Conservation (phyloP, 164 flowering plant genomes). For the Buxus sempervirens region DNA sequence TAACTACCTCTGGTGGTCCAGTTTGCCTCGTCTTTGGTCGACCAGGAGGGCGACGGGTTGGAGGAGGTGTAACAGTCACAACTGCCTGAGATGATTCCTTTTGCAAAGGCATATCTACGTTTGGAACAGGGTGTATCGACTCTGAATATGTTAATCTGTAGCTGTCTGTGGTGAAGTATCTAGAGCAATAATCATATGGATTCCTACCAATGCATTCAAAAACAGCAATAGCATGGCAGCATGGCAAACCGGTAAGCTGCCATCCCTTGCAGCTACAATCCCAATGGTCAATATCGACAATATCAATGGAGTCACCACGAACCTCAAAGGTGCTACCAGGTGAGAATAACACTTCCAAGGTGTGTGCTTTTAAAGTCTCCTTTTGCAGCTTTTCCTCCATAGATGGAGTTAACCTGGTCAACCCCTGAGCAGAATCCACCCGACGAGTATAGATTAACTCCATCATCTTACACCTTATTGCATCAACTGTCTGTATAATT, state of each 20-base stretch:
- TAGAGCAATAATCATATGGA: slow-evolving; percentile 50
- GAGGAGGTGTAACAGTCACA: slow-evolving; percentile 44
- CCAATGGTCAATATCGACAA: slow-evolving; percentile 48
- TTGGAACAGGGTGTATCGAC: slow-evolving; percentile 43
- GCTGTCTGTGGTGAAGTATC: slow-evolving; percentile 46
- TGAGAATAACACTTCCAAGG: slow-evolving; percentile 39
- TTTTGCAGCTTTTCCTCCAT: slow-evolving; percentile 62
- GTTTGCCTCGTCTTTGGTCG: slow-evolving; percentile 39
- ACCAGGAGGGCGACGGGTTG: slow-evolving; percentile 58
- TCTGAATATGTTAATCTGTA: slow-evolving; percentile 53
- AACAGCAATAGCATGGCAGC: slow-evolving; percentile 61
- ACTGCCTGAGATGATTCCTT: slow-evolving; percentile 33
- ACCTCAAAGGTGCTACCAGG: slow-evolving; percentile 51
- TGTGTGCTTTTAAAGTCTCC: slow-evolving; percentile 35
- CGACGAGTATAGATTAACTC: slow-evolving; percentile 51
- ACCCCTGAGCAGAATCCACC: slow-evolving; percentile 51
- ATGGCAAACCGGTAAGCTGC: slow-evolving; percentile 63
- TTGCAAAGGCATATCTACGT: slow-evolving; percentile 14
- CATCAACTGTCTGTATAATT: slow-evolving; percentile 66
- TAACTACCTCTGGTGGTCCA: background rate
- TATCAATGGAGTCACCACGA: slow-evolving; percentile 38
- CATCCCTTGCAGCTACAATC: slow-evolving; percentile 62
- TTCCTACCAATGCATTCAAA: slow-evolving; percentile 34
- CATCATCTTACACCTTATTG: slow-evolving; percentile 57
- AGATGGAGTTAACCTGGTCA: slow-evolving; percentile 55